Conservation (phyloP, 1,139 yeast genomes). For the Torulaspora globosa region DNA sequence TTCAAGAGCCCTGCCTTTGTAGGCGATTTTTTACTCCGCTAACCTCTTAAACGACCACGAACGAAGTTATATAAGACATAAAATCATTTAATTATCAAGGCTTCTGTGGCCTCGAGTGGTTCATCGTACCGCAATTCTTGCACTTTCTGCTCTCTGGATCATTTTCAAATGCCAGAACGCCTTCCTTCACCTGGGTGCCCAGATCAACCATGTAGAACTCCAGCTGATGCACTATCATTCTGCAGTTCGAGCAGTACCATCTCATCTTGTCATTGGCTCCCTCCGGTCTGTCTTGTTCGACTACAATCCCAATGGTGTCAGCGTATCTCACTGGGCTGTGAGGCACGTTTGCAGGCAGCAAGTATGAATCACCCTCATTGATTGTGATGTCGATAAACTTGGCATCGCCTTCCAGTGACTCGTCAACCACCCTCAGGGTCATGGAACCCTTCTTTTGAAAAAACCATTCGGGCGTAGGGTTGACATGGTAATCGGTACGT, state of each 20-base stretch:
- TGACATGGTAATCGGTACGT: conserved; percentile 87
- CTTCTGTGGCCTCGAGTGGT: conserved; percentile 51
- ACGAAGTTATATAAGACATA: not conserved
- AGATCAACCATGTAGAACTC: conserved; percentile 74
- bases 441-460: conserved; percentile 81
- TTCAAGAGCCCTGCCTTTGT: not conserved
- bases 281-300: conserved; percentile 87
- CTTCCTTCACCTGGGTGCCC: conserved; percentile 87
- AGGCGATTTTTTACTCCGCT: conserved; percentile 1
- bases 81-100: not conserved
- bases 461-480: conserved; percentile 93
- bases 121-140: conserved; percentile 64
- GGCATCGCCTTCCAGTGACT: conserved; percentile 44
- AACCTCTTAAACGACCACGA: not conserved
- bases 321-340: conserved; percentile 88
- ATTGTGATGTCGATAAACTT: conserved; percentile 70
- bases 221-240: conserved; percentile 59
- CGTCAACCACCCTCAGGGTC: conserved; percentile 80
- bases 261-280: conserved; percentile 65
- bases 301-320: conserved; percentile 83
- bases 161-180: conserved; percentile 66
- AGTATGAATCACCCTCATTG: conserved; percentile 80
- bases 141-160: conserved; percentile 68
- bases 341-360: conserved; percentile 80
- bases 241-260: conserved; percentile 81